Evolutionary conservation across 1,139 yeast species (phyloP), one percentile per base, ranked within the genome.

Genomic region (Kodamaea sp.): DNA sequence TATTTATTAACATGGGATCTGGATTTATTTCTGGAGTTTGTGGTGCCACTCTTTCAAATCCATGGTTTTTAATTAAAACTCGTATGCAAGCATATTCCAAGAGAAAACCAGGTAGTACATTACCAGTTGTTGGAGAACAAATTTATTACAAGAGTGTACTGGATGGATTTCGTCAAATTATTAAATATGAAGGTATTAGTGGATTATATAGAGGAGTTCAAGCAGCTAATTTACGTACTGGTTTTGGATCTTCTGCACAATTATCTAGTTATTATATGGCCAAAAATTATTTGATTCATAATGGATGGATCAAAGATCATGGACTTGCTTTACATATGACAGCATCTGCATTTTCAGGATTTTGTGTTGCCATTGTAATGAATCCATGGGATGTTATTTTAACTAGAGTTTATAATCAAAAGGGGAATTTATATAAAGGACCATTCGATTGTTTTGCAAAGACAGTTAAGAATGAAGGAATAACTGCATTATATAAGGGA

Each of bases 351-450:
- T 68, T 76, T 48, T 84, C 96, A 6, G 98, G 98, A 33, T 63
- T 89, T 36, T 97, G 96, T 48, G 97, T 92, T 25, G 92, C 95
- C 39, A 72, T 90, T 27, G 96, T 87, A 29, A 90, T 94, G 97
- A 90, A 89, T 60, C 97, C 97, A 11, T 88, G 96, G 81, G 98
- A 92, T 61, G 97, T 92, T 39, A 78, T 92, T 39, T 71, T 92
- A 65, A 92, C 98, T 2, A 77, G 98, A 66, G 84, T 94, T 62
- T 92, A 90, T 65, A 92, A 92, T 63, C 97, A 92, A 61, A 87
- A 83, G 63, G 96, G 96, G 29, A 77, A 86, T 54, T 75, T 85
- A 42, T 92, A 92, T 65, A 75, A 68, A 43, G 95, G 95, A 4
- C 95, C 96, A 2, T 53, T 89, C 20, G 98, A 92, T 62, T 92